Evolutionary conservation across 73 alveolate genomes (phyloP).

Genomic region (Stentor coeruleus): DNA sequence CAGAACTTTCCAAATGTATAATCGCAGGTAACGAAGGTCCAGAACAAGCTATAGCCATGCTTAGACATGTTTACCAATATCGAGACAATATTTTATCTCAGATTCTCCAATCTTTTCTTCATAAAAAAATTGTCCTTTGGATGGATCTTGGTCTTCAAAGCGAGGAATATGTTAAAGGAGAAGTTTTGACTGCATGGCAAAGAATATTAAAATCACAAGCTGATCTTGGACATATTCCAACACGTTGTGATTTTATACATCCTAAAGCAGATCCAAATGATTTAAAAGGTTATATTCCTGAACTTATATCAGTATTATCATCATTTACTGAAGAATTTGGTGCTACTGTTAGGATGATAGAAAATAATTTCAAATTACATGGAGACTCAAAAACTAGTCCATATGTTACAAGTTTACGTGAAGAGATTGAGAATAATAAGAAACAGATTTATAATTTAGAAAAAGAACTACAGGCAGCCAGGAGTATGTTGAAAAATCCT

Average conservation of each 20-base stretch:
- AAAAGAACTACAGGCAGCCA: constrained; percentile 46
- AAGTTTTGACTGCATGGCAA: constrained; percentile 45
- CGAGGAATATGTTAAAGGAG: constrained; percentile 57
- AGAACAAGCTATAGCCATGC: background rate
- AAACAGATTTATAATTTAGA: constrained; percentile 35
- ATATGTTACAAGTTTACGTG: constrained; percentile 47
- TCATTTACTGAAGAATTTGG: constrained; percentile 48
- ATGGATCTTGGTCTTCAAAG: constrained; percentile 58
- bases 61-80: background rate
- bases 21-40: background rate
- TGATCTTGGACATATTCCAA: constrained; percentile 40
- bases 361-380: background rate
- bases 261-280: background rate
- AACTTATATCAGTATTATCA: constrained; percentile 32
- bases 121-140: constrained; percentile 58
- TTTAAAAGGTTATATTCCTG: background rate
- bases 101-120: constrained; percentile 36
- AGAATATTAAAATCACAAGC: constrained; percentile 41
- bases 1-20: background rate
- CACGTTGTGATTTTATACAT: constrained; percentile 41
- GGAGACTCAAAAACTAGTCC: constrained; percentile 48
- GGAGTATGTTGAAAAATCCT: constrained; percentile 32
- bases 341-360: constrained; percentile 37
- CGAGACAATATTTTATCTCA: constrained; percentile 47
- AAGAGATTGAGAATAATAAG: constrained; percentile 53